Conservation (phyloP, 202 grass and related monocot genomes). For the Zizania palustris region DNA sequence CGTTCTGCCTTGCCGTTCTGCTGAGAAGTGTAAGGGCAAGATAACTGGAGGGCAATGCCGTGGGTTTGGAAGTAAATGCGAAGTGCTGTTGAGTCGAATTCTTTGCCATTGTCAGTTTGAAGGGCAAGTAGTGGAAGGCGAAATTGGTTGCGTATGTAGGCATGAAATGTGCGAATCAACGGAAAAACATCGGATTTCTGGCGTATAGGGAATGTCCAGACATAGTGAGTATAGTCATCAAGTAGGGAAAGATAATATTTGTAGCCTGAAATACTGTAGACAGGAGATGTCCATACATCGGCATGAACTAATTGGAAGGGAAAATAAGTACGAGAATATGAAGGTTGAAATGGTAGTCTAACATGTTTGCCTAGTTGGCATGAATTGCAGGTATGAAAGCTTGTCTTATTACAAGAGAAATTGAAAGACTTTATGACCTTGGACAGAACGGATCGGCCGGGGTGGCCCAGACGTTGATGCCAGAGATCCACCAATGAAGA, state of each 20-base stretch:
- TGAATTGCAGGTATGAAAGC: neutral
- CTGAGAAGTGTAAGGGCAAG: neutral
- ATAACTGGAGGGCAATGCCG: neutral
- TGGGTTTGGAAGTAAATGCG: neutral
- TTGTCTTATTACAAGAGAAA: neutral
- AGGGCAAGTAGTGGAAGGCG: neutral
- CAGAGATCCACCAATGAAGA: too few relatives aligned
- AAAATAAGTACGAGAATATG: neutral
- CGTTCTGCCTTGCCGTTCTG: neutral
- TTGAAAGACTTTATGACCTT: neutral
- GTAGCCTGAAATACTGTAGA: neutral
- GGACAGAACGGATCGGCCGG: fast-evolving
- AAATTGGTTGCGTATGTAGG: neutral
- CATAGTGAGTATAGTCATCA: neutral
- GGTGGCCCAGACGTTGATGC: neutral
- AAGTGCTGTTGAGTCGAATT: neutral
- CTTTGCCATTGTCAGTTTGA: neutral
- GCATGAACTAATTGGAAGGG: neutral
- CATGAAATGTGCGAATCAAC: neutral
- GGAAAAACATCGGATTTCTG: neutral
- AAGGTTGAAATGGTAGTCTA: neutral
- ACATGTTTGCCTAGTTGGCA: neutral
- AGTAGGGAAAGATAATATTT: neutral
- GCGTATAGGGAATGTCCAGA: neutral
- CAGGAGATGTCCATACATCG: neutral